Evolutionary conservation across 1,284 basidiomycete genomes (phyloP).

Genomic region (Pisolithus thermaeus): DNA sequence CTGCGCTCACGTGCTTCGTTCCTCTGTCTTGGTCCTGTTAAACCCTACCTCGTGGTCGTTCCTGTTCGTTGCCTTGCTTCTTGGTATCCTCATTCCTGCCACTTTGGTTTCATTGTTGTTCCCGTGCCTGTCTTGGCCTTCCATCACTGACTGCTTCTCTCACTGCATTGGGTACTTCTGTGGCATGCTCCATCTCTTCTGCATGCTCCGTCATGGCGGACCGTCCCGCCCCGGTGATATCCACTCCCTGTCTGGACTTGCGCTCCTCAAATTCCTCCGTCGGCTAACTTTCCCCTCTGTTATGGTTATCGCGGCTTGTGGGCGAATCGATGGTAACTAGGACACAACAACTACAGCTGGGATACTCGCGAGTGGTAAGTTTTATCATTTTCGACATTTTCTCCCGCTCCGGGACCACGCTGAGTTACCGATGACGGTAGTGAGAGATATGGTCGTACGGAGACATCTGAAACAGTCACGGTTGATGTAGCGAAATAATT

Average conservation of each 20-base stretch:
- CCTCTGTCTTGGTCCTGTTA: background rate
- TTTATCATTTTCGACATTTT: background rate
- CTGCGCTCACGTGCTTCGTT: background rate
- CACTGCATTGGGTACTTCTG: background rate
- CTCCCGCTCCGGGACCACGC: background rate
- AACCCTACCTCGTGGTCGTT: background rate
- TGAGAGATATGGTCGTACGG: slow-evolving; percentile 34
- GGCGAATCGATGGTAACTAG: slow-evolving; percentile 26
- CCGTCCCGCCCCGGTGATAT: too few species aligned
- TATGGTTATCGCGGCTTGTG: background rate
- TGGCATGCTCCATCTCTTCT: background rate
- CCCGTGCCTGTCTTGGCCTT: background rate
- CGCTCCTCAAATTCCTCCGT: background rate
- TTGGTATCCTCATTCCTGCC: background rate
- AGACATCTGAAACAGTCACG: slow-evolving; percentile 49
- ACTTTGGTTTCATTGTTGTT: background rate
- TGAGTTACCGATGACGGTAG: slow-evolving; percentile 12
- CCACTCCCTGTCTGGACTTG: too few species aligned
- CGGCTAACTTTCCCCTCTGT: background rate
- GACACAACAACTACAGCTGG: slow-evolving; percentile 70
- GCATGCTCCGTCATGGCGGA: background rate
- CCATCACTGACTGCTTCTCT: too few species aligned
- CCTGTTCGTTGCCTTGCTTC: background rate
- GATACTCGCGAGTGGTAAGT: slow-evolving; percentile 69
- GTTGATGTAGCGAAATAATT: slow-evolving; percentile 34